phyloP scores from a whole-genome alignment of 164 flowering plant species.

The Berberis thunbergii region DNA sequence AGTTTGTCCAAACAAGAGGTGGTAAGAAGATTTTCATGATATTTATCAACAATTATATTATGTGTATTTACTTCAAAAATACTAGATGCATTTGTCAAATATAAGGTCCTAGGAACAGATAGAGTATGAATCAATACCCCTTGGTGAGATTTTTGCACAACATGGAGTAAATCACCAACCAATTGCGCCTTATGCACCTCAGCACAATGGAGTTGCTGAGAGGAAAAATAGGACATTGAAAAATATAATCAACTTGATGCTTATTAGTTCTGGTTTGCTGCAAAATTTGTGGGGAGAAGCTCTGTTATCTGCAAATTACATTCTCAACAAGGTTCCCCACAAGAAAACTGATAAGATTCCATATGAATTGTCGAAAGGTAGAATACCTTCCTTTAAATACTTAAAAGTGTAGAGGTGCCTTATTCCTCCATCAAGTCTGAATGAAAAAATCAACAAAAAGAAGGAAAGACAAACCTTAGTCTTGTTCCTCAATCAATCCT shows the following conservation, averaged over 20 bases:
- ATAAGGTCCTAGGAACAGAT: background rate
- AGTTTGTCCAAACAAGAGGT: background rate
- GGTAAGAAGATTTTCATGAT: background rate
- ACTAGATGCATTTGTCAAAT: background rate
- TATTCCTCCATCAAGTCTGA: no score
- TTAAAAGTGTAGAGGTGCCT: background rate
- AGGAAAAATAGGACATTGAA: background rate
- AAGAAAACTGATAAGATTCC: background rate
- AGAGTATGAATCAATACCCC: background rate
- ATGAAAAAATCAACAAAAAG: no score
- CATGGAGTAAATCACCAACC: background rate
- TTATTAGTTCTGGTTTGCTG: background rate
- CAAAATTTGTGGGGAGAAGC: constrained; percentile 3
- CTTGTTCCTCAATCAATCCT: no score
- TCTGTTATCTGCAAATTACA: background rate
- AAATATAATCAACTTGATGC: background rate
- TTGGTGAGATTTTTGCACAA: background rate
- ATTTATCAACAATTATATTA: background rate
- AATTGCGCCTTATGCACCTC: background rate
- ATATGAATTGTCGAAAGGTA: background rate
- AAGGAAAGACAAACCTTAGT: no score
- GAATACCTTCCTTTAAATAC: background rate
- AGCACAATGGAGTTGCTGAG: background rate
- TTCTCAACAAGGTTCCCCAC: background rate
- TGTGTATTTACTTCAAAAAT: background rate